Percentiles rank a stretch among this genome's conserved stretches.
These are phyloP conservation scores for Sugiyamaella xylanicola DNA, from an alignment of 1,139 yeast genomes.

Conservation along the genomic window DNA sequence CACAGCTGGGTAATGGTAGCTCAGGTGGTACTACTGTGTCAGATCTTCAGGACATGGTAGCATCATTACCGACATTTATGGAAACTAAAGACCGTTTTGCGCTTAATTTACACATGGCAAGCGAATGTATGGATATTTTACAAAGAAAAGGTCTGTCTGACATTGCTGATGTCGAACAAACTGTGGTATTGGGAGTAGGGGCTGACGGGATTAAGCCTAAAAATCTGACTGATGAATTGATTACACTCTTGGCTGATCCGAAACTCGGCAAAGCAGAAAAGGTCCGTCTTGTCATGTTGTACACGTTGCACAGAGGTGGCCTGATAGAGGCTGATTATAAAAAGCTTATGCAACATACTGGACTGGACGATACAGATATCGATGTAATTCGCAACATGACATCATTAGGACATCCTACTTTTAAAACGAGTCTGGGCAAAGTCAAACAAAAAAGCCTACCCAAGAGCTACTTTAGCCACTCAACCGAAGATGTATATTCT, in stretches of 20 bases:
- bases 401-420: slow-evolving; percentile 64
- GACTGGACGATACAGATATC: slow-evolving; percentile 60
- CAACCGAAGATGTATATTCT: slow-evolving; percentile 67
- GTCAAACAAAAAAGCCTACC: slow-evolving; percentile 36
- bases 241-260: slow-evolving; percentile 58
- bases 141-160: slow-evolving; percentile 38
- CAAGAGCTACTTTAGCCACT: slow-evolving; percentile 55
- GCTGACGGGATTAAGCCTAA: slow-evolving; percentile 69
- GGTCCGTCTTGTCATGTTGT: slow-evolving; percentile 72
- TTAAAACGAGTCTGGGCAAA: slow-evolving; percentile 48
- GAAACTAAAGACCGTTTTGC: slow-evolving; percentile 45
- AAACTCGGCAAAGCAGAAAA: slow-evolving; percentile 60
- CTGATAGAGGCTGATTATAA: slow-evolving; percentile 70
- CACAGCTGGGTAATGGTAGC: neutral
- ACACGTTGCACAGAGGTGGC: slow-evolving; percentile 85
- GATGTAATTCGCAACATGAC: slow-evolving; percentile 66
- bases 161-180: slow-evolving; percentile 52
- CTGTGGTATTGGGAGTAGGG: slow-evolving; percentile 72
- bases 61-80: slow-evolving; percentile 46
- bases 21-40: slow-evolving; percentile 37
- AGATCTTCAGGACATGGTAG: slow-evolving; percentile 47
- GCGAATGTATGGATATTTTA: slow-evolving; percentile 45
- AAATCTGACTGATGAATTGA: slow-evolving; percentile 65
- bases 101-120: slow-evolving; percentile 45
- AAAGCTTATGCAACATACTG: slow-evolving; percentile 71